These are phyloP conservation scores for Zizania latifolia DNA, from an alignment of 176 grass and related monocot species.

Conservation along the genomic window DNA sequence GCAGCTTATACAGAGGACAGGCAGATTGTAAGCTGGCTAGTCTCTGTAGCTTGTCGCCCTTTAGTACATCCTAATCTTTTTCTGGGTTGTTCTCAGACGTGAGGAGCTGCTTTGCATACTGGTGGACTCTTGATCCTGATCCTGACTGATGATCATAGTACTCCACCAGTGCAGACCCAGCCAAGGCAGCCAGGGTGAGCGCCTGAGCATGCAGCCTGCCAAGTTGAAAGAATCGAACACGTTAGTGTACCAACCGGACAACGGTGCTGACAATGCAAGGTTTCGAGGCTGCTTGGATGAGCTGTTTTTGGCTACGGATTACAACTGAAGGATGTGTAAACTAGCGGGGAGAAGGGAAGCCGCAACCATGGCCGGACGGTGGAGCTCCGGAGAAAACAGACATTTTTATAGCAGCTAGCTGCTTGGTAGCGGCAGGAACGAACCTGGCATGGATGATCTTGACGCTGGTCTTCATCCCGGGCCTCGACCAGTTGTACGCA, in stretches of 20 bases:
- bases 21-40: not conserved
- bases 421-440: not conserved
- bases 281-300: no score
- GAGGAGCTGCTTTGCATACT: conserved; percentile 57
- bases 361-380: no score
- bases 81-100: conserved; percentile 14
- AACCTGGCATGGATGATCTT: conserved; percentile 93
- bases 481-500: conserved; percentile 82
- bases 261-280: no score
- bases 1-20: not conserved
- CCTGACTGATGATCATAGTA: conserved; percentile 79
- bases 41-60: not conserved
- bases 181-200: conserved; percentile 80
- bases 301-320: no score
- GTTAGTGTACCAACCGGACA: not conserved
- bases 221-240: not conserved
- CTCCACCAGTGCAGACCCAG: conserved; percentile 68
- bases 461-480: conserved; percentile 91
- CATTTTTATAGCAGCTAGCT: not conserved
- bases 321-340: no score
- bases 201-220: conserved; percentile 88
- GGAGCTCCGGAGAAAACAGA: no score
- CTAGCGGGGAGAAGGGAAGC: no score
- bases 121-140: conserved; percentile 62
- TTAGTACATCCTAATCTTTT: conserved; percentile 38